These are phyloP conservation scores for Plantago rigida DNA, from an alignment of 305 asterid genomes.

Conservation along the genomic window DNA sequence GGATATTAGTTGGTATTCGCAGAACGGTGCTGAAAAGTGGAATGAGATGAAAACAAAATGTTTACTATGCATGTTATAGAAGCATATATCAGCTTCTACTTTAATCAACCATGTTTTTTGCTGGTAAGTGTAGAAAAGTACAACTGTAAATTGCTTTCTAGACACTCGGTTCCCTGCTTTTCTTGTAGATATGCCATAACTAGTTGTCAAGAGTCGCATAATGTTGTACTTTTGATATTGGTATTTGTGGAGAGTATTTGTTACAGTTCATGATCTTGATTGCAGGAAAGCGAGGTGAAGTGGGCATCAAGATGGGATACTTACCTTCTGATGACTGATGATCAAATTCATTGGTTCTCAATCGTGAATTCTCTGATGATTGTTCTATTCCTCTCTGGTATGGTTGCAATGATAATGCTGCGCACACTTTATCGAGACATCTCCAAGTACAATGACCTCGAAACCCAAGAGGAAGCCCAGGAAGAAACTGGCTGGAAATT, in stretches of 20 bases:
- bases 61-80: background rate
- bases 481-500: conserved; percentile 75
- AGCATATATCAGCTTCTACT: background rate
- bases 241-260: conserved; percentile 4
- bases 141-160: too few relatives aligned
- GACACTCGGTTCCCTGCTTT: background rate
- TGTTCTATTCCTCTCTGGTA: conserved; percentile 71
- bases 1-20: background rate
- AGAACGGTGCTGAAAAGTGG: background rate
- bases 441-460: conserved; percentile 61
- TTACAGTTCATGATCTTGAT: conserved; percentile 17
- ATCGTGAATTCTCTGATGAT: conserved; percentile 62
- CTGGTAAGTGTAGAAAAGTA: too few relatives aligned
- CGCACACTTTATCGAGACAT: conserved; percentile 68
- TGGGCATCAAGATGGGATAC: conserved; percentile 85
- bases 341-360: conserved; percentile 75
- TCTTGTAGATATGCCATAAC: background rate
- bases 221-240: background rate
- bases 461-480: conserved; percentile 64
- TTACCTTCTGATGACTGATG: conserved; percentile 61
- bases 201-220: background rate
- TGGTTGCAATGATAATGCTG: conserved; percentile 74
- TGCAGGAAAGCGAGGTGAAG: conserved; percentile 66
- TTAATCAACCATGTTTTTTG: too few relatives aligned
- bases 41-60: background rate